Base-by-base conservation (phyloP, 495 filamentous ascomycete species). In the Saxispiralis lemnorum region DNA sequence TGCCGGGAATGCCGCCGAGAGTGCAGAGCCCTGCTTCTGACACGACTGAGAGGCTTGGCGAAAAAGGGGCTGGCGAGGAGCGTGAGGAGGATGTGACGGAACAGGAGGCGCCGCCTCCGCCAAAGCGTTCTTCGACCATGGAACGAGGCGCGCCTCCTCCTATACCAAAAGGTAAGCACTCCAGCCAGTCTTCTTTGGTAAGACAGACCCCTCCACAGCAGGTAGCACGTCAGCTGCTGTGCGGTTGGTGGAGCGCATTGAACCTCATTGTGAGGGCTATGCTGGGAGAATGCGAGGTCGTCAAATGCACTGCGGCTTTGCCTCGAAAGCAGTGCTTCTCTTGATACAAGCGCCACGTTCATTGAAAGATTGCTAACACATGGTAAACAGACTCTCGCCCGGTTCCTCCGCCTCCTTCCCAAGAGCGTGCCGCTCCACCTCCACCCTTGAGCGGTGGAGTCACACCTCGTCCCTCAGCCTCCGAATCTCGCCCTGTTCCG, bases 1-100 rank as follows among this genome's bases (percentile, higher is more conserved):
- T 87, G 48, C 80, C 80, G 18, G 81, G 82, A 14, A 74, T 92
- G 72, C 61, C 66, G 39, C 62, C 63, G 34, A 43, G 41, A 28
- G 45, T 43, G 38, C 45, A 63, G 20, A 55, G 53, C 41, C 50
- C 60, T 38, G 57, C 67, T 33, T 50, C 56, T 1, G 59, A 60
- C 24, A 58, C 60, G 16, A 54, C 63, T 13, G 52, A 52, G 21
- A 51, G 57, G 40, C 55, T 53, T 32, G 24, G 24, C 9, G 24
- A 28, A 4, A 28, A 9, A 9, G 24, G 9, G 4, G 5, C 9
- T 28, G 24, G 9, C 5, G 24, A 28, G 24, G 2, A 11, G 15
- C 2, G 17, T 14, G 18, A 30, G 24, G 16, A 45, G 4, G 38
- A 42, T 5, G 31, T 39, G 11, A 6, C 11, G 12, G 46, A 58